phyloP scores from a whole-genome alignment of 2,329 filamentous ascomycete species.

The Trichoderma sp. region DNA sequence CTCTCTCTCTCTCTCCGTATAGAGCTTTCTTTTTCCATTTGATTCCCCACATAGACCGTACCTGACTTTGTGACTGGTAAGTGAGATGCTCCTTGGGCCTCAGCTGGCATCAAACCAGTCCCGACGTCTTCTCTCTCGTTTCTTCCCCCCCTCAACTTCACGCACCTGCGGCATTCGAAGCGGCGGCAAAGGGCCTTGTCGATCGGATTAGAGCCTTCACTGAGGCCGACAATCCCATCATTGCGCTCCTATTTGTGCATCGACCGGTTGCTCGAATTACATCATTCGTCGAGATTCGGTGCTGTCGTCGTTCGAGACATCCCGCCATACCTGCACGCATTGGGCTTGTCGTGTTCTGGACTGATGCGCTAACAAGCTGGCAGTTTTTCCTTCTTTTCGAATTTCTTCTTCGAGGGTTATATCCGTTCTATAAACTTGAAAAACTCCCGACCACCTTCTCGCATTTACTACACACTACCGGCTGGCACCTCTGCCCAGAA shows the following conservation, averaged over 20 bases:
- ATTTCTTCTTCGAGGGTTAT: slow-evolving; percentile 5
- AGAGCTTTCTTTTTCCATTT: slow-evolving; percentile 24
- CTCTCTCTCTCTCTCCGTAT: slow-evolving; percentile 10
- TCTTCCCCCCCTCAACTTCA: slow-evolving; percentile 4
- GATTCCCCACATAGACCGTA: slow-evolving; percentile 28
- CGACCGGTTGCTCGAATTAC: slow-evolving; percentile 9
- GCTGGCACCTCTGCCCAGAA: slow-evolving; percentile 4
- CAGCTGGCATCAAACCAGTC: slow-evolving; percentile 10
- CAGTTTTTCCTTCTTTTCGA: slow-evolving; percentile 18
- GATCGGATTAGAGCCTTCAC: background rate
- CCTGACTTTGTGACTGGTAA: slow-evolving; percentile 29
- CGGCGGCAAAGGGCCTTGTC: slow-evolving; percentile 4
- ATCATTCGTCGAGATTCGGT: slow-evolving; percentile 13
- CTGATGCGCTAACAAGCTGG: slow-evolving; percentile 10
- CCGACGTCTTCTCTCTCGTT: background rate
- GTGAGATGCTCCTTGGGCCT: slow-evolving; percentile 19
- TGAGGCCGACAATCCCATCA: slow-evolving; percentile 4
- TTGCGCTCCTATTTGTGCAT: slow-evolving; percentile 1
- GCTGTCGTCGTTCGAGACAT: slow-evolving; percentile 14
- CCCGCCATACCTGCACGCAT: background rate
- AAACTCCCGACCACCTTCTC: background rate
- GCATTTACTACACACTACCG: background rate
- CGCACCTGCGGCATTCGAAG: background rate
- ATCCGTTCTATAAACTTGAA: background rate
- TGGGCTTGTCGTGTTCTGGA: slow-evolving; percentile 2